Evolutionary conservation across 2,329 filamentous ascomycete genomes (phyloP).

Genomic region (Ilyonectria mors-panacis): DNA sequence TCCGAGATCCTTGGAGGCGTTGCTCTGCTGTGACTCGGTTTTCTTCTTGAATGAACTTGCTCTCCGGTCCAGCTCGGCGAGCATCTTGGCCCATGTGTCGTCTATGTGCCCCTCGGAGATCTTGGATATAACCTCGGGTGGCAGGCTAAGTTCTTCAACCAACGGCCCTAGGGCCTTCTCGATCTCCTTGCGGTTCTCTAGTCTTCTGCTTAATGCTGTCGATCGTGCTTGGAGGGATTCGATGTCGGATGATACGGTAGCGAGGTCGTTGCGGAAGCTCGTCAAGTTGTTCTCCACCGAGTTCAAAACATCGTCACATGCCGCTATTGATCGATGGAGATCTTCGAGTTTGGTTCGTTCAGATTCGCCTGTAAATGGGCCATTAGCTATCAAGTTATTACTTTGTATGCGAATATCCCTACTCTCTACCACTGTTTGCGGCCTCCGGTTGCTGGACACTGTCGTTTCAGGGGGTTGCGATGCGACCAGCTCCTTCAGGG

Average conservation of each 20-base stretch:
- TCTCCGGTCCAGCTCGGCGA: conserved; percentile 88
- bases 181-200: conserved; percentile 91
- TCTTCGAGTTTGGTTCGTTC: conserved; percentile 91
- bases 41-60: conserved; percentile 80
- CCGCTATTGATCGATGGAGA: conserved; percentile 87
- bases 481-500: conserved; percentile 79
- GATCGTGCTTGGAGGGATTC: conserved; percentile 93
- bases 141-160: conserved; percentile 92
- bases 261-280: conserved; percentile 94
- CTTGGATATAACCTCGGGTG: conserved; percentile 85
- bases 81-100: conserved; percentile 86
- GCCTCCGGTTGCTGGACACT: conserved; percentile 56
- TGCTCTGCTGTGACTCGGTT: conserved; percentile 73
- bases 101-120: conserved; percentile 93
- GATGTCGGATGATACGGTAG: conserved; percentile 93
- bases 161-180: conserved; percentile 90
- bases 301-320: conserved; percentile 92
- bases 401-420: conserved; percentile 50
- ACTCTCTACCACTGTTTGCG: conserved; percentile 82
- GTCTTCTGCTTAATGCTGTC: conserved; percentile 82
- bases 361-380: conserved; percentile 72
- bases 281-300: conserved; percentile 94
- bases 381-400: neutral
- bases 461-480: conserved; percentile 47
- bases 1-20: conserved; percentile 85